These are phyloP conservation scores for Intubia oerlemansii DNA, from an alignment of 2,329 filamentous ascomycete genomes.

Conservation along the genomic window DNA sequence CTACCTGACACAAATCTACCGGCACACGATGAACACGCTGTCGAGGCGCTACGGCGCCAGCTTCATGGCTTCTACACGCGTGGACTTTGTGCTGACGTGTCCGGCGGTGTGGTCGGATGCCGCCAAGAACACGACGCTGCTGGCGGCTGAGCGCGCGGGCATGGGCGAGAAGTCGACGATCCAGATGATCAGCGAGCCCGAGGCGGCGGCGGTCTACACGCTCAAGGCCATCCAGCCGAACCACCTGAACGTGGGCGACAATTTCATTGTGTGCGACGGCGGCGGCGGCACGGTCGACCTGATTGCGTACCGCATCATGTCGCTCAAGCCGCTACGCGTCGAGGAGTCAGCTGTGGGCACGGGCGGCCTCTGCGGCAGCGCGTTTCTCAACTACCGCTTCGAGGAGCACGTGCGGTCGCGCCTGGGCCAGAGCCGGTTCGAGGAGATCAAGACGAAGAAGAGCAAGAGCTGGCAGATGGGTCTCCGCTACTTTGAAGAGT, in stretches of 20 bases:
- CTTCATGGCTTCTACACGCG: slow-evolving; percentile 55
- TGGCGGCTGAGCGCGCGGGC: slow-evolving; percentile 57
- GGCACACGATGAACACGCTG: slow-evolving; percentile 60
- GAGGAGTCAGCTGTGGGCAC: slow-evolving; percentile 66
- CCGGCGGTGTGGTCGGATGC: slow-evolving; percentile 72
- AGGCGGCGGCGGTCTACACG: slow-evolving; percentile 62
- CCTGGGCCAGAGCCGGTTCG: slow-evolving; percentile 44
- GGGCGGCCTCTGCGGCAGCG: slow-evolving; percentile 56
- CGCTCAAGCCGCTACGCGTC: slow-evolving; percentile 46
- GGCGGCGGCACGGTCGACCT: slow-evolving; percentile 49
- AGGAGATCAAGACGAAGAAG: slow-evolving; percentile 59
- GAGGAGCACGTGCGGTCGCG: slow-evolving; percentile 53
- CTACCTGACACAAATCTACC: slow-evolving; percentile 56
- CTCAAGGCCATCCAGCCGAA: slow-evolving; percentile 62
- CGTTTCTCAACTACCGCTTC: slow-evolving; percentile 62
- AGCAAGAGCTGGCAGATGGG: slow-evolving; percentile 65
- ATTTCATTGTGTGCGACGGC: slow-evolving; percentile 41
- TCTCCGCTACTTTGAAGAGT: slow-evolving; percentile 62
- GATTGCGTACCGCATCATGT: slow-evolving; percentile 65
- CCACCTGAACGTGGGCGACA: slow-evolving; percentile 45
- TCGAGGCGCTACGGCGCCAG: slow-evolving; percentile 54
- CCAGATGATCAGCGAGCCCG: slow-evolving; percentile 62
- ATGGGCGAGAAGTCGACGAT: slow-evolving; percentile 52
- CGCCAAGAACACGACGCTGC: slow-evolving; percentile 64
- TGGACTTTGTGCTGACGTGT: slow-evolving; percentile 63